Conservation (phyloP, 1,139 yeast species). For the Yamadazyma kanchanaburiensis region DNA sequence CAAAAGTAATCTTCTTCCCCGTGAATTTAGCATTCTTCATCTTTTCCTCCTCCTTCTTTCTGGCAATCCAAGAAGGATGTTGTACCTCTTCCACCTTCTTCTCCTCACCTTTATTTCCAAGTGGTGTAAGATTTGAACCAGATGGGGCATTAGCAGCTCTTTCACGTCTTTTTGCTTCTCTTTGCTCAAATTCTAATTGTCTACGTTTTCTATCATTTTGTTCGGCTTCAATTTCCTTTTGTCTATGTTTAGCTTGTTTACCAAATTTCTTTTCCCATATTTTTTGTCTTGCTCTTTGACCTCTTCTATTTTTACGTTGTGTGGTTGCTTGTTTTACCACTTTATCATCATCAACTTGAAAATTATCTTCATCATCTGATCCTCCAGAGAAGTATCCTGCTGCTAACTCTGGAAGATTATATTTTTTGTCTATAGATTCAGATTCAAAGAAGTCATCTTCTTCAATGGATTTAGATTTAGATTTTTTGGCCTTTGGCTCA, state of each 20-base stretch:
- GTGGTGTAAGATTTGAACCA: constrained; percentile 38
- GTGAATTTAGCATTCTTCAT: constrained; percentile 62
- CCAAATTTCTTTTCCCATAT: constrained; percentile 96
- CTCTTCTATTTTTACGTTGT: constrained; percentile 82
- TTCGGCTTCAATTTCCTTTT: constrained; percentile 54
- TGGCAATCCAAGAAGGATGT: constrained; percentile 98
- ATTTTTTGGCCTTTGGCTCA: constrained; percentile 12
- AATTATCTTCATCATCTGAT: constrained; percentile 53
- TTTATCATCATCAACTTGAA: constrained; percentile 53
- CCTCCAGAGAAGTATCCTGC: constrained; percentile 82
- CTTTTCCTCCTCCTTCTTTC: constrained; percentile 65
- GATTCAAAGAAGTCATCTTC: constrained; percentile 40
- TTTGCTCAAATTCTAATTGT: constrained; percentile 66
- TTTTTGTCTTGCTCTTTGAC: constrained; percentile 94
- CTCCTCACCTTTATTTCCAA: constrained; percentile 30
- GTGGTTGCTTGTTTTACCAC: constrained; percentile 53
- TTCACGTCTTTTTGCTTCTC: constrained; percentile 63
- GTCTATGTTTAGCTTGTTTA: constrained; percentile 74
- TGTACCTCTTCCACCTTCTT: constrained; percentile 4
- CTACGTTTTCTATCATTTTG: constrained; percentile 55
- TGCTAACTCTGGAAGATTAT: constrained; percentile 64
- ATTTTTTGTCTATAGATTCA: constrained; percentile 11
- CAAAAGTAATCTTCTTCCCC: constrained; percentile 84
- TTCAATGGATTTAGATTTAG: constrained; percentile 23
- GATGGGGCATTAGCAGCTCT: constrained; percentile 40